Evolutionary conservation across 345 rosid species (phyloP), one percentile per base, ranked within the genome.

Genomic region (Stellera chamaejasme): DNA sequence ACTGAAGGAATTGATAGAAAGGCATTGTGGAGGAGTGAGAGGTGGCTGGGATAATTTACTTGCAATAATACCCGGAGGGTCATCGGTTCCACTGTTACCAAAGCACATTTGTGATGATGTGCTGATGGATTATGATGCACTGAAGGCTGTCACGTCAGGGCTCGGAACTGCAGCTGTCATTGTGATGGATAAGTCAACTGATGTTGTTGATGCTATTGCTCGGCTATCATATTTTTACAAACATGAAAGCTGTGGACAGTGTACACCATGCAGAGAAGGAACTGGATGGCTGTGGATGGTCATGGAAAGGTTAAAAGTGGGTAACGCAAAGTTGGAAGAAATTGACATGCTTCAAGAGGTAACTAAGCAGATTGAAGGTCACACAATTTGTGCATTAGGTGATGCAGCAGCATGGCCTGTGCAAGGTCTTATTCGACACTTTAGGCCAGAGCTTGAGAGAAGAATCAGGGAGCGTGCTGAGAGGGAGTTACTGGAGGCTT

Each of bases 341-440:
- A 88, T 92, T 58, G 98, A 92, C 73, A 88, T 93, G 97, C 87
- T 93, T 60, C 99, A 89, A 63, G 99, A 93, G 77, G 82, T 93
- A 64, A 93, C 99, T 52, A 89, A 89, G 57, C 97, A 93, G 79
- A 93, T 93, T 51, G 97, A 93, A 75, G 99, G 99, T 58, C 96
- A 93, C 70, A 93, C 99, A n/a, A 89, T 89, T 54, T 84, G 99
- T 66, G 99, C 99, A 11, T 66, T 89, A 67, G 99, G 99, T 67
- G 99, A 93, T 81, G 99, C 99, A 41, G 97, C 97, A 49, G 99
- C 99, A 58, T 93, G 99, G 99, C 99, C 96, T 39, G 99, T 89
- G 58, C 97, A 93, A 67, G 99, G 99, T 72, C 86, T 93, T 45
- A 93, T 89, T 43, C 66, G 96, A 65, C 97, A 93, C 61, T 93